Evolutionary conservation across 78 protist species (phyloP), one percentile per base, ranked within the genome.

Genomic region (Dictyostelium firmibasis): DNA sequence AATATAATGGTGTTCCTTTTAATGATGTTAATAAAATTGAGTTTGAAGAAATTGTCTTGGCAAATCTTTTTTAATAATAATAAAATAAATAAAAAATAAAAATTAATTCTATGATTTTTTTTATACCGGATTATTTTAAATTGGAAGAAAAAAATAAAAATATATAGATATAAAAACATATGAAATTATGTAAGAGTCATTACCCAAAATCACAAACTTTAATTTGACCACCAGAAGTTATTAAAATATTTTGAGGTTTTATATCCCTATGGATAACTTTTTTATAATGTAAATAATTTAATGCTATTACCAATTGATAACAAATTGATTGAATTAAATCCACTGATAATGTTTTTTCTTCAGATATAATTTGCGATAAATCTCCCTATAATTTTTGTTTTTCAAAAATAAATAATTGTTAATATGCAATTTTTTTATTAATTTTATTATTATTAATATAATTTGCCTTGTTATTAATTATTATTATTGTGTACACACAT

Each of bases 1-100:
- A 98, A 92, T 98, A 98, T 74, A 98, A 89, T 23, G 99, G 99
- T 2, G 99, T 98, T 14, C 99, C 98, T 74, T 98, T 98, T 93
- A 98, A 86, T 4, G 98, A 93, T n/a, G 99, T 96, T 23, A 98
- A 76, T 74, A 94, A 85, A 23, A 89, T 74, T 20, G 98, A 94
- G 41, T 89, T 85, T 64, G 47, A 14, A 3, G 97, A 79, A 91
- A 97, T 84, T 14, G 96, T 85, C 4, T 96, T 91, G 0, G 99
- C 98, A 81, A 96, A 97, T 4, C 67, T 57, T 44, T 9, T 44
- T 44, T 44, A 20, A 20, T 57, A 4, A 20, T 14, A 18, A 3
- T 14, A 57, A 20, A 57, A 57, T 16, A 50, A 41, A 41, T 5
- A 57, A 20, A 57, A 20, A 57, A 57, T 57, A 20, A 9, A 27